Conservation (phyloP, 177 flowering plant species). For the Vitis hybrid region DNA sequence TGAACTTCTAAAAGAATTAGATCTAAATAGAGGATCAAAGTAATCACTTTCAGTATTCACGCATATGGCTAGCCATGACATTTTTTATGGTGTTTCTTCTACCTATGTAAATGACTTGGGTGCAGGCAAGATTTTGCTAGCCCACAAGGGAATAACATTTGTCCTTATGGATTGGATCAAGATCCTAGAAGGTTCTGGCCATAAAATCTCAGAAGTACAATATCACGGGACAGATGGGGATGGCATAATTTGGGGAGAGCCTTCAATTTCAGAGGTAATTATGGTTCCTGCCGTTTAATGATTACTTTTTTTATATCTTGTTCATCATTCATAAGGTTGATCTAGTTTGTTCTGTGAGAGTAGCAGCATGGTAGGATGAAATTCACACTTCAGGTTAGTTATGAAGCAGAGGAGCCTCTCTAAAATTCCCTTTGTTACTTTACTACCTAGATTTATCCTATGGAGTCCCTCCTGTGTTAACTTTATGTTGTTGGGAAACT, state of each 20-base stretch:
- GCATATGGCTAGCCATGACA: no score
- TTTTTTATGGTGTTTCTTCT: background rate
- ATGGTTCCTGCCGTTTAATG: constrained; percentile 6
- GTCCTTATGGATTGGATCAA: constrained; percentile 85
- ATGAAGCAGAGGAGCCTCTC: background rate
- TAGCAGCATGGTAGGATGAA: background rate
- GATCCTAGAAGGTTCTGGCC: constrained; percentile 71
- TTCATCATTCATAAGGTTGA: background rate
- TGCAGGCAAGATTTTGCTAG: constrained; percentile 22
- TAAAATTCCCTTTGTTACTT: background rate
- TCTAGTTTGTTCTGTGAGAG: background rate
- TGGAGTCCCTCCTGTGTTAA: constrained; percentile 5
- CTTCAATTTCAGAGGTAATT: constrained; percentile 45
- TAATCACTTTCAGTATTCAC: no score
- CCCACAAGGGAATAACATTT: constrained; percentile 14
- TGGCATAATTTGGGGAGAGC: constrained; percentile 33
- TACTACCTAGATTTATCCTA: background rate
- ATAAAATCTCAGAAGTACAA: constrained; percentile 59
- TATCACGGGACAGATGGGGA: constrained; percentile 59
- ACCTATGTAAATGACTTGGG: background rate
- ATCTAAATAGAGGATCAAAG: no score
- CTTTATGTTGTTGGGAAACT: constrained; percentile 7
- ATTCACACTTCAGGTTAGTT: constrained; percentile 1
- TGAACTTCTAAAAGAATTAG: background rate
- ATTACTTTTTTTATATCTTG: background rate